Base-by-base conservation (phyloP, 768 basidiomycete genomes). In the Hemileccinum impolitum region DNA sequence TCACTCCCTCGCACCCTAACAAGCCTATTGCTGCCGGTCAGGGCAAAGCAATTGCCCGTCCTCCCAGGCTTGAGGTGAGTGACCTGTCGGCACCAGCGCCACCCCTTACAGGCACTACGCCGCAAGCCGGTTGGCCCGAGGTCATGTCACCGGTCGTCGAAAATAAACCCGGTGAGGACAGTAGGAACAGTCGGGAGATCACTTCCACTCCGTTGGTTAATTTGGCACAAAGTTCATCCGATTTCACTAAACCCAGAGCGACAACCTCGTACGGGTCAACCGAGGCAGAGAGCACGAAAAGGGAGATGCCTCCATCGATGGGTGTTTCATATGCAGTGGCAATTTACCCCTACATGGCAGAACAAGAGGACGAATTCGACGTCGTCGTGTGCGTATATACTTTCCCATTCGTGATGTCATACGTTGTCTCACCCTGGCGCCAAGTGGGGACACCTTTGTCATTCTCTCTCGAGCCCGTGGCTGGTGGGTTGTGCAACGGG, bases 401-500 rank as follows among this genome's bases (percentile, higher is more conserved):
- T 41, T 48, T 48, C 47, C 39, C 34, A 18, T 28, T 57, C 11
- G 8, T 26, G 3, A 35, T 21, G 15, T 40, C 5, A 25, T 19
- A 3, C 10, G 6, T 17, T 52, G 25, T 48, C 54, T 59, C 34
- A 58, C 26, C 2, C 48, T 37, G 14, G 47, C 12, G 23, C 45
- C 3, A 51, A 94, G 92, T 14, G 93, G 92, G 35, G 91, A 94
- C 62, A 93, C 93, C 1, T 97, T 94, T 69, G 82, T 95, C 54
- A 94, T 97, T 54, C 72, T 94, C 36, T 90, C 90, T 46, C 84
- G 94, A 45, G 87, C 94, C n/a, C 85, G 94, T 47, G 95, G 96
- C 1, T 99, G 96, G 96, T 99, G 95, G 93, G 90, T 97, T 30
- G 96, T 98, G 4, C 94, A 98, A 64, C 84, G 90, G 30, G 96